Percentiles rank a stretch among this genome's conserved stretches.
These are phyloP conservation scores for Epichloe brachyelytri DNA, from an alignment of 2,329 filamentous ascomycete genomes.

Conservation along the genomic window DNA sequence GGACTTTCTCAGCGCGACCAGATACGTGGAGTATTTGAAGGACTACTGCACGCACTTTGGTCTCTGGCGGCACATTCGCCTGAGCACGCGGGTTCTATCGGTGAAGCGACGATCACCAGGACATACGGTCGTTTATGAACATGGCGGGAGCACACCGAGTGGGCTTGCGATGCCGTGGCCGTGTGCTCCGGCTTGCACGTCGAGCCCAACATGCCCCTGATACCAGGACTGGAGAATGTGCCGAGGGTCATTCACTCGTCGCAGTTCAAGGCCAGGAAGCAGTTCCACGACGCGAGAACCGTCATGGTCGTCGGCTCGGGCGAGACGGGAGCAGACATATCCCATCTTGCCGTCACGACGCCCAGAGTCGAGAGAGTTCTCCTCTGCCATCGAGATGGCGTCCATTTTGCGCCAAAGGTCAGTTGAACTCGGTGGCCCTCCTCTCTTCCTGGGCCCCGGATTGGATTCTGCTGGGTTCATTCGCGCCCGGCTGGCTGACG, in stretches of 20 bases:
- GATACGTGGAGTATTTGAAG: constrained; percentile 27
- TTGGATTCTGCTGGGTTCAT: neutral
- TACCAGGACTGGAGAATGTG: constrained; percentile 23
- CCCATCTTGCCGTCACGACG: constrained; percentile 28
- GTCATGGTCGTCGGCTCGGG: constrained; percentile 30
- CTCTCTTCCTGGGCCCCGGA: too few species aligned
- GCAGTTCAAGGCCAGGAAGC: constrained; percentile 24
- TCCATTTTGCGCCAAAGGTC: constrained; percentile 27
- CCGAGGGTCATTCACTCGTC: constrained; percentile 29
- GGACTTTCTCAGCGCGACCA: constrained; percentile 26
- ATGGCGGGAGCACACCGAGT: constrained; percentile 5
- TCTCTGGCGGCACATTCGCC: constrained; percentile 24
- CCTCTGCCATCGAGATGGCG: constrained; percentile 29
- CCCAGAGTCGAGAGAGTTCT: constrained; percentile 23
- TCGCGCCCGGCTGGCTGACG: neutral
- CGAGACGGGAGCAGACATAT: constrained; percentile 31
- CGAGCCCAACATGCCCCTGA: constrained; percentile 22
- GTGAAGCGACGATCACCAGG: constrained; percentile 9
- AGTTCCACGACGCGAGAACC: constrained; percentile 25
- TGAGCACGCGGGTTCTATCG: constrained; percentile 17
- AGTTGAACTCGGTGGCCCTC: neutral
- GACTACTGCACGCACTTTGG: constrained; percentile 25
- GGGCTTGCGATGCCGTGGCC: constrained; percentile 29
- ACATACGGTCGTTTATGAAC: constrained; percentile 4
- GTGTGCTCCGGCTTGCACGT: constrained; percentile 30